phyloP scores from a whole-genome alignment of 139 green algal species.

The Chlorella sp. region DNA sequence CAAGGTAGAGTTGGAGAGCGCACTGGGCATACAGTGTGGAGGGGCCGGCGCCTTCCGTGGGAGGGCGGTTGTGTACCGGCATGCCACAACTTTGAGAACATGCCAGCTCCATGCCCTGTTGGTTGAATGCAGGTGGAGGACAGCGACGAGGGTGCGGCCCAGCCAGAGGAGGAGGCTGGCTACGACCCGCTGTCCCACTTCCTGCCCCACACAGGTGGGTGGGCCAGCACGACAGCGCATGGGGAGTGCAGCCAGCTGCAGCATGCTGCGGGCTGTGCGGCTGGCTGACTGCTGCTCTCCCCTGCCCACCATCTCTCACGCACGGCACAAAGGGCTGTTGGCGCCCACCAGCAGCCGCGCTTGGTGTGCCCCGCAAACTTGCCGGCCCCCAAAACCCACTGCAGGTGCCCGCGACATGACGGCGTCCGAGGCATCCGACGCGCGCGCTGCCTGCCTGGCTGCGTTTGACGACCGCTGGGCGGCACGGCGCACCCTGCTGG shows the following conservation, averaged over 20 bases:
- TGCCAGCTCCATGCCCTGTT: neutral
- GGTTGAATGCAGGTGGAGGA: constrained; percentile 29
- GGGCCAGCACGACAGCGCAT: neutral
- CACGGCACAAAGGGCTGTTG: neutral
- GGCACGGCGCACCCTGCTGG: neutral
- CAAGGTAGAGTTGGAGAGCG: constrained; percentile 17
- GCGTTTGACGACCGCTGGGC: constrained; percentile 27
- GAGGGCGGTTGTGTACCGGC: neutral
- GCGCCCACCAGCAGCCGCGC: no score
- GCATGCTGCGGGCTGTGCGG: neutral
- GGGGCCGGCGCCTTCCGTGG: neutral
- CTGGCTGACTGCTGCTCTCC: neutral
- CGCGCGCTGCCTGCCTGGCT: neutral
- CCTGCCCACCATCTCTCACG: neutral
- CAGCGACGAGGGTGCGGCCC: neutral
- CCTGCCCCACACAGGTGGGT: constrained; percentile 64
- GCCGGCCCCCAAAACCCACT: no score
- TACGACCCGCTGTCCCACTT: constrained; percentile 75
- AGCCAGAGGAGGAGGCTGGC: constrained; percentile 11
- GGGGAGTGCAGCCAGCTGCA: neutral
- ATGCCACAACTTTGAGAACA: neutral
- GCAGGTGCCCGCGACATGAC: constrained; percentile 60
- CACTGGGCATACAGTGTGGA: no score
- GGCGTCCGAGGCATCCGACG: constrained; percentile 59
- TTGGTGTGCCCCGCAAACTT: no score